Percentiles rank a stretch among this genome's conserved stretches.
phyloP scores from a whole-genome alignment of 1,284 basidiomycete species.

The Cutaneotrichosporon cutaneum region DNA sequence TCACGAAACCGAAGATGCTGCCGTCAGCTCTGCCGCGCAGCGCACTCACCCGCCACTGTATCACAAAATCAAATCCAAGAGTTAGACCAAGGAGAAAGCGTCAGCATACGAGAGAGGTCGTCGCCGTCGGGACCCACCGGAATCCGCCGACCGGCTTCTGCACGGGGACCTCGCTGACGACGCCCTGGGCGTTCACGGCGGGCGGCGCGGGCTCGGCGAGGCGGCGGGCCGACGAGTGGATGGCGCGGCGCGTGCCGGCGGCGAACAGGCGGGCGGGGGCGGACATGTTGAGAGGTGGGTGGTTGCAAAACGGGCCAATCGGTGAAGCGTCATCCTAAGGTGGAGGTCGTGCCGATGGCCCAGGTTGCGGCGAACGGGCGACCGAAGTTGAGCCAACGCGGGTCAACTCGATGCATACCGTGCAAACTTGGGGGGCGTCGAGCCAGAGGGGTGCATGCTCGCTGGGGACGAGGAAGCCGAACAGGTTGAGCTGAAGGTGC shows the following conservation, averaged over 20 bases:
- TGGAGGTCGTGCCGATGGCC: neutral
- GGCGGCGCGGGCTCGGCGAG: slow-evolving; percentile 51
- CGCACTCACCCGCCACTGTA: slow-evolving; percentile 66
- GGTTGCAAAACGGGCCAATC: slow-evolving; percentile 11
- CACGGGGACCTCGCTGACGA: slow-evolving; percentile 62
- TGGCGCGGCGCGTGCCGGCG: slow-evolving; percentile 33
- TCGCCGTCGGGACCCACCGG: slow-evolving; percentile 45
- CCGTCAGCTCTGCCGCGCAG: slow-evolving; percentile 4
- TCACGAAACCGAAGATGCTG: slow-evolving; percentile 80
- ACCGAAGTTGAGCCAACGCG: neutral
- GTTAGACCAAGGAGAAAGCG: neutral
- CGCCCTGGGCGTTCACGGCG: slow-evolving; percentile 50
- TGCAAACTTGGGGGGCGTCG: no score
- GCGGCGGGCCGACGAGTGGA: slow-evolving; percentile 55
- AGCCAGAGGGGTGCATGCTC: no score
- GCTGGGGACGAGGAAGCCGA: no score
- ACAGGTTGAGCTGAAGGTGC: no score
- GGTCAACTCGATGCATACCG: neutral
- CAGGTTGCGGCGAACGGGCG: neutral
- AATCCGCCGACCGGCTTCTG: slow-evolving; percentile 73
- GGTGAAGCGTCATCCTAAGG: slow-evolving; percentile 2
- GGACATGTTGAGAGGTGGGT: slow-evolving; percentile 16
- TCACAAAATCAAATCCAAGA: no score
- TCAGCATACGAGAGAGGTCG: neutral
- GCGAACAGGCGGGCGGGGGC: slow-evolving; percentile 11